These are phyloP conservation scores for Eucommia ulmoides DNA, from an alignment of 257 asterid genomes.

Conservation along the genomic window DNA sequence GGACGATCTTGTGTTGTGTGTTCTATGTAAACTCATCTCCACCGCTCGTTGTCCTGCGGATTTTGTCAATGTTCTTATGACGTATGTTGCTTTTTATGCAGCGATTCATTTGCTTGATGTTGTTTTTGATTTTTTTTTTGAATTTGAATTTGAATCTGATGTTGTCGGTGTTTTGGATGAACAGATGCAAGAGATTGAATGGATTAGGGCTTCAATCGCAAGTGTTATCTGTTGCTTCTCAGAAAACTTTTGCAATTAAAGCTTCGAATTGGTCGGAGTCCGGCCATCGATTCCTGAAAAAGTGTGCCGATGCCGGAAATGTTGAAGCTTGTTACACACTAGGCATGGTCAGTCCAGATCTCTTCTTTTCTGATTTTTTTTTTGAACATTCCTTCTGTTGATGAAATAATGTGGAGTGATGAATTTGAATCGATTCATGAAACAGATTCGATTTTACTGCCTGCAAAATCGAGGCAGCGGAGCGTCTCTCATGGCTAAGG, in stretches of 20 bases:
- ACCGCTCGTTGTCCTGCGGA: not conserved
- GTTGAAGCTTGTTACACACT: constrained; percentile 1
- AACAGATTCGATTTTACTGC: not conserved
- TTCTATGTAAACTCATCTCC: constrained; percentile 1
- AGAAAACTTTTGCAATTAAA: not conserved
- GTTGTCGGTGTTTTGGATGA: not conserved
- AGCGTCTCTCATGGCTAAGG: not conserved
- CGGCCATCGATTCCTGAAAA: not conserved
- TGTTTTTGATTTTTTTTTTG: not conserved
- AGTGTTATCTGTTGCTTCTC: not conserved
- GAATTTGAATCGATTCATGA: too few species aligned
- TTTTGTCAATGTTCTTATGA: not conserved
- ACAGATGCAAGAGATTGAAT: constrained; percentile 1
- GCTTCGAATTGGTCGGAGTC: not conserved
- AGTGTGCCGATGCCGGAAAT: not conserved
- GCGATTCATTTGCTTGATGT: not conserved
- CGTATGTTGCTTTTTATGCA: not conserved
- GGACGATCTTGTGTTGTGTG: not conserved
- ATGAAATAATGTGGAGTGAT: too few species aligned
- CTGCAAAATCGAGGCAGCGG: constrained; percentile 4
- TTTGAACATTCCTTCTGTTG: not conserved
- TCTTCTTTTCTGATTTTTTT: not conserved
- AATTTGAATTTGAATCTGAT: not conserved
- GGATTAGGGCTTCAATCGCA: not conserved
- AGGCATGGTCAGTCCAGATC: constrained; percentile 1